These are phyloP conservation scores for Samsoniella hepiali DNA, from an alignment of 2,329 filamentous ascomycete species.

Conservation along the genomic window DNA sequence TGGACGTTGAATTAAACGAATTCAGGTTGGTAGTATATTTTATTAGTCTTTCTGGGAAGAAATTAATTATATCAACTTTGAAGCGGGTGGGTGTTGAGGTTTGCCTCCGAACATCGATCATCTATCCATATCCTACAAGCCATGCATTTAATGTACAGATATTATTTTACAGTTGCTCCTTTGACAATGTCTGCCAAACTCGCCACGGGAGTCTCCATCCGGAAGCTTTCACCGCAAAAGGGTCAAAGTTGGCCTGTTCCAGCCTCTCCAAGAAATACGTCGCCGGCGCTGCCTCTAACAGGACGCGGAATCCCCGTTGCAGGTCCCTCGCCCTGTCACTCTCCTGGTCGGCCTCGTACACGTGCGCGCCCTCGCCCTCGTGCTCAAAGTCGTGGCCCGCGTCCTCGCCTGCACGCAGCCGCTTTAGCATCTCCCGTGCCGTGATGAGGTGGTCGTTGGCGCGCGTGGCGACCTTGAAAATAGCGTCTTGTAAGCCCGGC, in stretches of 20 bases:
- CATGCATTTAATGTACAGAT: conserved; percentile 29
- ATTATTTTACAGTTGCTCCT: conserved; percentile 41
- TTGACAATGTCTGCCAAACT: conserved; percentile 53
- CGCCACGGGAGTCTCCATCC: conserved; percentile 86
- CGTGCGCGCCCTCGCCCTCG: conserved; percentile 68
- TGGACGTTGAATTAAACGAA: too few species aligned
- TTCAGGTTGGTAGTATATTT: background rate
- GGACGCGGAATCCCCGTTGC: conserved; percentile 68
- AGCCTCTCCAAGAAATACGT: conserved; percentile 74
- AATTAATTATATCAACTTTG: background rate
- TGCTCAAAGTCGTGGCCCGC: conserved; percentile 89
- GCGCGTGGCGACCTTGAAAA: conserved; percentile 88
- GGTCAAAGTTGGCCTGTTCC: conserved; percentile 80
- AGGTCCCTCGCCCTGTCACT: conserved; percentile 41
- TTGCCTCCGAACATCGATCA: background rate
- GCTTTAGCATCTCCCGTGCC: conserved; percentile 84
- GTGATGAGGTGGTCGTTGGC: conserved; percentile 96
- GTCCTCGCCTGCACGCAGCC: conserved; percentile 68
- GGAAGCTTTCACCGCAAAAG: conserved; percentile 60
- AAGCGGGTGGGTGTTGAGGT: background rate
- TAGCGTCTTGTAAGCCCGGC: conserved; percentile 77
- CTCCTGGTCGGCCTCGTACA: conserved; percentile 38
- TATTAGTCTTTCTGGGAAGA: background rate
- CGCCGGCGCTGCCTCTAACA: conserved; percentile 77
- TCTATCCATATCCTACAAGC: conserved; percentile 37